Base-by-base conservation (phyloP, 2,329 filamentous ascomycete species). In the Phialophora verrucosa region DNA sequence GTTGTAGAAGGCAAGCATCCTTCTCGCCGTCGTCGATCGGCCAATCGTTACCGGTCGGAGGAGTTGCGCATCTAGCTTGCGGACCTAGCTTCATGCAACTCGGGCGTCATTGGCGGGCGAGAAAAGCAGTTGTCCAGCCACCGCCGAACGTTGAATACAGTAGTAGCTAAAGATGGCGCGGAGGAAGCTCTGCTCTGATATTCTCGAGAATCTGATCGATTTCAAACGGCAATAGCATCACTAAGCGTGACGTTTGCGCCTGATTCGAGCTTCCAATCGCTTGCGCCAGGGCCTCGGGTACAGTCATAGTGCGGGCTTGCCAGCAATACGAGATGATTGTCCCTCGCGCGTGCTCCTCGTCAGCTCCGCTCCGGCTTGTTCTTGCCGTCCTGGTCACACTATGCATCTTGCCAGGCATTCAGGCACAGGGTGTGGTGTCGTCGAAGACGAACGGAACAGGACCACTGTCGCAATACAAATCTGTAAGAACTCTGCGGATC, bases 401-500 rank as follows among this genome's bases (percentile, higher is more conserved):
- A 53, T 66, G 42, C 50, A 35, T 49, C 31, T 49, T 65, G 3
- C 62, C 53, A 1, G 29, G 29, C 25, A 59, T 44, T 14, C 31
- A 61, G 44, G 59, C 49, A 4, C 67, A 69, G 50, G 67, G 67
- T 35, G 49, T 42, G n/a, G 65, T 63, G 11, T 63, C 65, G 12
- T 55, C 47, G 11, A 38, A 38, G 14, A 66, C 67, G 8, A 69
- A 69, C 57, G 23, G 44, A 1, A 70, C 68, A 1, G 68, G 68
- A 10, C 68, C 68, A 17, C 49, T 70, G 31, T 70, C 68, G 4
- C 68, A 70, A 62, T 70, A 58, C 65, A 70, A 66, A 61, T 70
- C 68, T 27, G 66, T 69, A 62, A 56, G 66, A n/a, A 23, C 23
- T 10, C 5, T 23, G 25, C 12, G 14, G 47, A 11, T 6, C 17